Evolutionary conservation across 2,329 filamentous ascomycete species (phyloP), one percentile per base, ranked within the genome.

Genomic region (Colletotrichum orchidophilum): DNA sequence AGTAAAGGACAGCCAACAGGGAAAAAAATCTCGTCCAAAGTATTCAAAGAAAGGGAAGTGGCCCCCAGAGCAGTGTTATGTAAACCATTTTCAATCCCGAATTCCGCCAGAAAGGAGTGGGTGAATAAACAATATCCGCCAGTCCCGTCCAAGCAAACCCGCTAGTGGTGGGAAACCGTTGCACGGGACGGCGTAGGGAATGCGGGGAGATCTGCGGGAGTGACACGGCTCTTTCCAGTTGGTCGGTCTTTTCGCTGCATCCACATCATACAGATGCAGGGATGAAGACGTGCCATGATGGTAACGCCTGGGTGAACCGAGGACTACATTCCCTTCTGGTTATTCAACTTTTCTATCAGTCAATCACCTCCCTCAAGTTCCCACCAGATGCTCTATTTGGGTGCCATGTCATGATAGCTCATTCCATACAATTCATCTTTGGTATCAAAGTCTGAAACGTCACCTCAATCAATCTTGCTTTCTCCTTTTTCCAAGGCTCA

Each of bases 181-280:
- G 29, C 46, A 54, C 49, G 31, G 54, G 24, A 55, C 39, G 53
- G 26, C 63, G 53, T 58, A 50, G 49, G 58, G 60, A 69, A 65
- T 64, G 60, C 60, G 66, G 66, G 66, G 66, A 64, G 66, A 67
- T 67, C 58, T 52, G 58, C 65, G 50, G 65, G 13, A 62, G 61
- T 62, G 64, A 27, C 35, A 60, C 63, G 33, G 59, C 50, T 52
- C 9, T 4, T 63, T 42, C 50, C 46, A 35, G 21, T 39, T 33
- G 35, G 18, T 18, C 53, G 55, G 55, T 61, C 21, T 18, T 31
- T 46, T 61, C 27, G 50, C 58, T 24, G 18, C 21, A 29, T 21
- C 27, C 12, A 21, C 6, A 1, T 3, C n/a, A n/a, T n/a, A n/a
- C n/a, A n/a, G n/a, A 49, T 39, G 50, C 58, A 68, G 65, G 57